phyloP scores from a whole-genome alignment of 176 grass and related monocot species.

The Oryza meridionalis region DNA sequence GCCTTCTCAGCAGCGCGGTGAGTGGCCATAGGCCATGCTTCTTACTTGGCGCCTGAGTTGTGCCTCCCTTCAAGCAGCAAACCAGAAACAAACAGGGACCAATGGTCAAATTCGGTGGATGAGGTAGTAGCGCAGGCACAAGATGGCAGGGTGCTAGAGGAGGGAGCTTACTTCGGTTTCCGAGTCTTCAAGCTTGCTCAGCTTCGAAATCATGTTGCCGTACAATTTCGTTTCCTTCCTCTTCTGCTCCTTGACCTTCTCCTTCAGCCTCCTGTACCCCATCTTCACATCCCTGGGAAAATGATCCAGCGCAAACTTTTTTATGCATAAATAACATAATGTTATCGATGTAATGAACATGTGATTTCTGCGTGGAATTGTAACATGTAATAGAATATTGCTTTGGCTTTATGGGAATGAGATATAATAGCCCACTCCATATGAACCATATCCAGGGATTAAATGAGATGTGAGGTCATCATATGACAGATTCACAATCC shows the following conservation, averaged over 20 bases:
- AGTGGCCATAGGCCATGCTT: constrained; percentile 37
- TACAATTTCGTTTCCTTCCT: constrained; percentile 66
- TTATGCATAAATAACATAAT: neutral
- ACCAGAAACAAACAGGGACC: constrained; percentile 18
- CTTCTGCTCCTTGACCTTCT: constrained; percentile 63
- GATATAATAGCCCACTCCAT: neutral
- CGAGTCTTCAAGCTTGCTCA: constrained; percentile 39
- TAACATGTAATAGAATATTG: neutral
- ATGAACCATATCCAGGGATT: too few species aligned
- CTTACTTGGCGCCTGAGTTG: constrained; percentile 34
- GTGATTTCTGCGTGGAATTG: neutral
- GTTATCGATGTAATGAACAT: neutral
- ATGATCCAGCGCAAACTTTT: neutral
- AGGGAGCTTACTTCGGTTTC: constrained; percentile 47
- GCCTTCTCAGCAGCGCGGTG: constrained; percentile 32
- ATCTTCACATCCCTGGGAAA: constrained; percentile 60
- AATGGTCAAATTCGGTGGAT: neutral
- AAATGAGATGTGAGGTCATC: neutral
- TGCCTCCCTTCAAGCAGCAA: constrained; percentile 42
- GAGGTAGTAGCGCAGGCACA: neutral
- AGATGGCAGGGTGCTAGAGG: neutral
- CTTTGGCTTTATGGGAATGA: neutral
- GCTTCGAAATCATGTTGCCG: constrained; percentile 60
- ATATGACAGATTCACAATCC: neutral
- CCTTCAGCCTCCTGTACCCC: constrained; percentile 60